These are phyloP conservation scores for Puccinia coronata DNA, from an alignment of 1,284 basidiomycete species.

Conservation along the genomic window DNA sequence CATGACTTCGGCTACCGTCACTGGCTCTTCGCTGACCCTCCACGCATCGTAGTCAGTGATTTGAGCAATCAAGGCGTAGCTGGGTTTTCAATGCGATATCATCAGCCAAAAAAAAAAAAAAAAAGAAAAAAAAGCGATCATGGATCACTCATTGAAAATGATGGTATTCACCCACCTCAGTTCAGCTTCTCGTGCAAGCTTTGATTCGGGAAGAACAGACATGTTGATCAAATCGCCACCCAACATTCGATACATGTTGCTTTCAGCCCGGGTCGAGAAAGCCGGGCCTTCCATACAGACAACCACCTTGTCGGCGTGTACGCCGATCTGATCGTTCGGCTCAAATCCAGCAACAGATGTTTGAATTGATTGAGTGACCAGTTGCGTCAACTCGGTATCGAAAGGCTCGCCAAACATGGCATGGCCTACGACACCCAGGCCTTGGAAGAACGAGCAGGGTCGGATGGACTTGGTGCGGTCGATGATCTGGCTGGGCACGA, in stretches of 20 bases:
- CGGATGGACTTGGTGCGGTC: conserved; percentile 92
- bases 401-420: conserved; percentile 81
- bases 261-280: conserved; percentile 89
- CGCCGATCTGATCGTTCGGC: conserved; percentile 62
- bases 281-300: conserved; percentile 98
- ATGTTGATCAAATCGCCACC: conserved; percentile 95
- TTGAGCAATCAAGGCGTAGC: conserved; percentile 44
- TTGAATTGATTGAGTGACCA: conserved; percentile 68
- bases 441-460: conserved; percentile 77
- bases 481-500: conserved; percentile 88
- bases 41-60: conserved; percentile 61
- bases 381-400: conserved; percentile 67
- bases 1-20: conserved; percentile 85
- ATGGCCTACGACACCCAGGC: conserved; percentile 79
- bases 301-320: conserved; percentile 80
- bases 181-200: conserved; percentile 92
- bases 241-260: conserved; percentile 87
- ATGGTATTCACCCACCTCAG: conserved; percentile 76
- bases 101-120: no score
- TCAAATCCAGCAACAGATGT: conserved; percentile 67
- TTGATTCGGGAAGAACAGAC: conserved; percentile 93
- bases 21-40: conserved; percentile 73
- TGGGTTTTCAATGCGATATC: not conserved
- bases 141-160: not conserved
- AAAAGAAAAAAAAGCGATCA: no score